A percentile compares a stretch with the other conserved stretches of the same genome.
Evolutionary conservation across 208 protist species (phyloP).

Genomic region (Leishmania lainsoni): DNA sequence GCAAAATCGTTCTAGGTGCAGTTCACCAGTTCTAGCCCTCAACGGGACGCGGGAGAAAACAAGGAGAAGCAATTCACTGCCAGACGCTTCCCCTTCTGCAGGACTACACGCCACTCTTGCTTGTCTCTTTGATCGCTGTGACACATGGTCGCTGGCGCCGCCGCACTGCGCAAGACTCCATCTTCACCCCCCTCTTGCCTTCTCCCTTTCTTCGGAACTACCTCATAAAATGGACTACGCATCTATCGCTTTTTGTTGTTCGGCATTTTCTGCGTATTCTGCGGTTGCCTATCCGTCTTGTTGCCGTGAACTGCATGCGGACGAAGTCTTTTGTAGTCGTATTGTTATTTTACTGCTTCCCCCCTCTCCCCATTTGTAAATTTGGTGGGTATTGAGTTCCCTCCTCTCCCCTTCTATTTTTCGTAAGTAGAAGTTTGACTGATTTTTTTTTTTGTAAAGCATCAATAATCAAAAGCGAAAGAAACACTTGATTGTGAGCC

Average conservation of each 20-base stretch:
- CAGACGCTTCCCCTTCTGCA: neutral
- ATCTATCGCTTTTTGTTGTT: neutral
- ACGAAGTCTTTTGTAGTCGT: neutral
- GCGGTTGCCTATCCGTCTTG: no score
- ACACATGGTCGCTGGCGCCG: neutral
- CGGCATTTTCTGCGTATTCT: neutral
- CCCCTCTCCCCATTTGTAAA: neutral
- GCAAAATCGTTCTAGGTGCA: neutral
- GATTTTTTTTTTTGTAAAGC: neutral
- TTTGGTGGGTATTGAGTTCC: neutral
- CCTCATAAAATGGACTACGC: neutral
- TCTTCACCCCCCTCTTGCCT: neutral
- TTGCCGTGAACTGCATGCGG: neutral
- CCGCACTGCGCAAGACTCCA: neutral
- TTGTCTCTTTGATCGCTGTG: neutral
- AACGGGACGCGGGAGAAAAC: neutral
- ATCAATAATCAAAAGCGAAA: neutral
- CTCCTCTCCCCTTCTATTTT: no score
- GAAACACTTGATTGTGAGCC: neutral
- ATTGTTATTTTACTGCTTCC: neutral
- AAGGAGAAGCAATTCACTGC: neutral
- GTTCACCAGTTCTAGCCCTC: neutral
- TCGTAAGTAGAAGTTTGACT: neutral
- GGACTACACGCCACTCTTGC: neutral
- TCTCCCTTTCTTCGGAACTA: no score